phyloP scores from a whole-genome alignment of 2,329 filamentous ascomycete genomes.

The Aaosphaeria arxii region DNA sequence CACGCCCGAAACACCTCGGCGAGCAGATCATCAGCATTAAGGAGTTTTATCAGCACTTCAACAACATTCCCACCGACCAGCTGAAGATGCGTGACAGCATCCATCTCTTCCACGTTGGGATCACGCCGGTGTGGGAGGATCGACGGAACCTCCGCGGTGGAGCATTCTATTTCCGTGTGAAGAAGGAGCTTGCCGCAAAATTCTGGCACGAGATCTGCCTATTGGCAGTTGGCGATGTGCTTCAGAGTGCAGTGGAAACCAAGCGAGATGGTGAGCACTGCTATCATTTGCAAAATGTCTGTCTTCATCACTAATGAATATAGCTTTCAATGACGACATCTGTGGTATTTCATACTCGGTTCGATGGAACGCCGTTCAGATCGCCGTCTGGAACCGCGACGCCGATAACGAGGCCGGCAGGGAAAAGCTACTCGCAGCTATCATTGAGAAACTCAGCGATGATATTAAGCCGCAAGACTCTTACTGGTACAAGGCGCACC shows the following conservation, averaged over 20 bases:
- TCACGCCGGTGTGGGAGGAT: constrained; percentile 83
- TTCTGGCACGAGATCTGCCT: constrained; percentile 81
- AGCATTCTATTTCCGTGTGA: constrained; percentile 88
- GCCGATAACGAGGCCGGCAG: constrained; percentile 76
- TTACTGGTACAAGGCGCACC: constrained; percentile 86
- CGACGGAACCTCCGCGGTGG: constrained; percentile 81
- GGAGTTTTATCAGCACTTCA: constrained; percentile 51
- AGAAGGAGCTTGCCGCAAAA: constrained; percentile 67
- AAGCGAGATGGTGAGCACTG: constrained; percentile 54
- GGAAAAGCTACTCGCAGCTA: constrained; percentile 67
- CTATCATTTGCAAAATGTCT: not conserved
- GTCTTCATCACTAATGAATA: constrained; percentile 1
- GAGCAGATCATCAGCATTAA: constrained; percentile 46
- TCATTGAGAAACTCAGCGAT: constrained; percentile 69
- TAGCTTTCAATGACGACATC: constrained; percentile 68
- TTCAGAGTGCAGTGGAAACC: constrained; percentile 68
- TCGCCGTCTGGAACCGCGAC: constrained; percentile 92
- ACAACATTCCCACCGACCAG: constrained; percentile 75
- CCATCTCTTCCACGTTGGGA: constrained; percentile 77
- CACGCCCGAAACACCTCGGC: constrained; percentile 43
- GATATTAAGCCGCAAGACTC: constrained; percentile 69
- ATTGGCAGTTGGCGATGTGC: constrained; percentile 77
- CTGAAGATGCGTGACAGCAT: constrained; percentile 65
- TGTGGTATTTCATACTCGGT: constrained; percentile 86
- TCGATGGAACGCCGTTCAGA: constrained; percentile 83